A percentile compares a stretch with the other conserved stretches of the same genome.
phyloP scores from a whole-genome alignment of 2,329 filamentous ascomycete species.

The Leptographium lundbergii region DNA sequence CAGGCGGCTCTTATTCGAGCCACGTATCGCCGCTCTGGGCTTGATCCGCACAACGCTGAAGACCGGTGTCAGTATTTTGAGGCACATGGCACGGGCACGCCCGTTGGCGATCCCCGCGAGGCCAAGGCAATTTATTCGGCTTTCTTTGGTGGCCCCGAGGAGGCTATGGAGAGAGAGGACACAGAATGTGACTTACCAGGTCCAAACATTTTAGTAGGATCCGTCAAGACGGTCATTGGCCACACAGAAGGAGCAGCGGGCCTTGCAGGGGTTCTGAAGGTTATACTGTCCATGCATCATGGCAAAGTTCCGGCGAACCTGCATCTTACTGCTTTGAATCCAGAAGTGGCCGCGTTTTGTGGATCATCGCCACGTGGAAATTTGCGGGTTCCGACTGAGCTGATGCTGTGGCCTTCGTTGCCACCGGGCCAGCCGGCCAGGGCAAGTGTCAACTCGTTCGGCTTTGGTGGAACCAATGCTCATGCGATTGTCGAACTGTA shows the following conservation, averaged over 20 bases:
- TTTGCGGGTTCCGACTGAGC: not conserved
- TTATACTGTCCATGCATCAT: slow-evolving; percentile 27
- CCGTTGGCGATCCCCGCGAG: slow-evolving; percentile 21
- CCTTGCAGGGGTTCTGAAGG: slow-evolving; percentile 33
- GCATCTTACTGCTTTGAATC: slow-evolving; percentile 27
- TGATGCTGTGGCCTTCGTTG: slow-evolving; percentile 5
- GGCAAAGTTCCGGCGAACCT: slow-evolving; percentile 28
- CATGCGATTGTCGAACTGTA: slow-evolving; percentile 28
- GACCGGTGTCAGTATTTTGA: slow-evolving; percentile 34
- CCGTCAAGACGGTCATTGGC: slow-evolving; percentile 32
- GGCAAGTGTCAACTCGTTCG: slow-evolving; percentile 32
- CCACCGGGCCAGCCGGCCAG: slow-evolving; percentile 24
- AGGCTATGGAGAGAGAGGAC: not conserved
- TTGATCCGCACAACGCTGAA: slow-evolving; percentile 19
- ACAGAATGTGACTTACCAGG: too few relatives aligned
- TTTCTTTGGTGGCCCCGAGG: slow-evolving; percentile 19
- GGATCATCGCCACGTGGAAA: slow-evolving; percentile 14
- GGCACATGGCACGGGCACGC: slow-evolving; percentile 27
- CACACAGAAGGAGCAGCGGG: slow-evolving; percentile 38
- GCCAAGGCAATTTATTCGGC: slow-evolving; percentile 29
- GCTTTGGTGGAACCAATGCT: slow-evolving; percentile 31
- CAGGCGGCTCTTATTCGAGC: slow-evolving; percentile 31
- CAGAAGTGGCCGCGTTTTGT: slow-evolving; percentile 24
- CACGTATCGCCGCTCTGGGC: slow-evolving; percentile 30
- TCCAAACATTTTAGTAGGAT: slow-evolving; percentile 21